These are phyloP conservation scores for Candida golubevii DNA, from an alignment of 805 yeast species.

Conservation along the genomic window DNA sequence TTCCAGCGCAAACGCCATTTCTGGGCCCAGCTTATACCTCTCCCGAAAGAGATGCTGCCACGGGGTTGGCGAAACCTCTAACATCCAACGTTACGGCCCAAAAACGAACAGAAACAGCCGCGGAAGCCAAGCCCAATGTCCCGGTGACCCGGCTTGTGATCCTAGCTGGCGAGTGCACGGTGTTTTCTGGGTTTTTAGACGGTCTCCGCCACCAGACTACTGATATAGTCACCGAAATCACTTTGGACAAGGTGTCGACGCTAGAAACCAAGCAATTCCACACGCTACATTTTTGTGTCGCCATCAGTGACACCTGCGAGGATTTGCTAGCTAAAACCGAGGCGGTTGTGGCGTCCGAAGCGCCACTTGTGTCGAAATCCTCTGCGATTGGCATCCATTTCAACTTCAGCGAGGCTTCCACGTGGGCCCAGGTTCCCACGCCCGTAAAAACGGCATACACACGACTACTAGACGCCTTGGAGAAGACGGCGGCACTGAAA, in stretches of 20 bases:
- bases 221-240: not conserved
- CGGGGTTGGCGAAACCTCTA: no score
- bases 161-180: not conserved
- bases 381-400: constrained; percentile 21
- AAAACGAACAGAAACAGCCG: no score
- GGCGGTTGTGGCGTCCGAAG: not conserved
- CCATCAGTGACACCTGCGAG: constrained; percentile 1
- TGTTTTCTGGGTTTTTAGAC: not conserved
- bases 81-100: no score
- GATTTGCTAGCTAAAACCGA: not conserved
- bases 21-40: no score
- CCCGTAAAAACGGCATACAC: constrained; percentile 24
- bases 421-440: constrained; percentile 29
- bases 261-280: not conserved
- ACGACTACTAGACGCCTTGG: constrained; percentile 21
- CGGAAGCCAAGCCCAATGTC: no score
- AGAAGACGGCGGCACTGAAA: constrained; percentile 22
- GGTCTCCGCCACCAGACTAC: not conserved
- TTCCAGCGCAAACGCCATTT: no score
- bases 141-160: not conserved
- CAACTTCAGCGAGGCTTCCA: constrained; percentile 27
- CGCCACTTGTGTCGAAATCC: not conserved
- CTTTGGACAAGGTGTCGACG: not conserved
- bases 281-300: constrained; percentile 4
- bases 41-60: no score